These are phyloP conservation scores for Pholiota microspora DNA, from an alignment of 768 basidiomycete species.

Conservation along the genomic window DNA sequence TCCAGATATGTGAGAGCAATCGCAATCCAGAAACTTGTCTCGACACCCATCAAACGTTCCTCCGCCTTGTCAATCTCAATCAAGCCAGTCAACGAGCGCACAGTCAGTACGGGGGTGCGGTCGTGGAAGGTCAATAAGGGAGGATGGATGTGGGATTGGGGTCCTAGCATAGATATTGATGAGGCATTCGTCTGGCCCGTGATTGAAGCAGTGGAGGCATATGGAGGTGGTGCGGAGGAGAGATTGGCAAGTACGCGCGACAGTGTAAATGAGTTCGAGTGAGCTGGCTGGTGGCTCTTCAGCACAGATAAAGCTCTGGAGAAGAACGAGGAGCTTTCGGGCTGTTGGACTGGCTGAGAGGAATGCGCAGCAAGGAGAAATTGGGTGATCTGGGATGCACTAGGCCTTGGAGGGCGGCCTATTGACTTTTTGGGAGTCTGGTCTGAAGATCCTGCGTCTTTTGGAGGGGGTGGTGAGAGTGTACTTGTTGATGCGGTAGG, in stretches of 20 bases:
- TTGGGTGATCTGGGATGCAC: slow-evolving; percentile 39
- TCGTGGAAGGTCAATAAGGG: slow-evolving; percentile 66
- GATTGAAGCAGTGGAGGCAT: slow-evolving; percentile 24
- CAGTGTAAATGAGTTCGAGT: slow-evolving; percentile 63
- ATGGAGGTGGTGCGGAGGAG: slow-evolving; percentile 36
- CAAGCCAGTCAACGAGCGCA: slow-evolving; percentile 55
- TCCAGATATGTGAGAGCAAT: slow-evolving; percentile 74
- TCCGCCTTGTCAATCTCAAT: slow-evolving; percentile 62
- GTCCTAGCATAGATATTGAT: slow-evolving; percentile 7
- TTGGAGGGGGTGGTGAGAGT: slow-evolving; percentile 17
- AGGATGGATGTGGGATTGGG: slow-evolving; percentile 26
- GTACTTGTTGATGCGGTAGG: slow-evolving; percentile 33
- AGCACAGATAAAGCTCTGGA: slow-evolving; percentile 48
- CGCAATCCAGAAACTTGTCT: slow-evolving; percentile 76
- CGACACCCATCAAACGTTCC: slow-evolving; percentile 61
- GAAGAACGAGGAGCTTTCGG: slow-evolving; percentile 40
- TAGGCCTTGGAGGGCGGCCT: slow-evolving; percentile 21
- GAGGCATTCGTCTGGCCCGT: slow-evolving; percentile 11
- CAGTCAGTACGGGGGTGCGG: slow-evolving; percentile 62
- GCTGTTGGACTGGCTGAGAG: slow-evolving; percentile 32
- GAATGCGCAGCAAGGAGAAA: slow-evolving; percentile 53
- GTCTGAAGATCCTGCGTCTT: slow-evolving; percentile 1
- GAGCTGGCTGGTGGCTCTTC: slow-evolving; percentile 49
- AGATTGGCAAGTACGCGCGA: slow-evolving; percentile 29
- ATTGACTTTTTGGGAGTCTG: slow-evolving; percentile 16